A percentile compares a stretch with the other conserved stretches of the same genome.
Conservation (phyloP, 768 basidiomycete species). For the Mycena leptocephala region DNA sequence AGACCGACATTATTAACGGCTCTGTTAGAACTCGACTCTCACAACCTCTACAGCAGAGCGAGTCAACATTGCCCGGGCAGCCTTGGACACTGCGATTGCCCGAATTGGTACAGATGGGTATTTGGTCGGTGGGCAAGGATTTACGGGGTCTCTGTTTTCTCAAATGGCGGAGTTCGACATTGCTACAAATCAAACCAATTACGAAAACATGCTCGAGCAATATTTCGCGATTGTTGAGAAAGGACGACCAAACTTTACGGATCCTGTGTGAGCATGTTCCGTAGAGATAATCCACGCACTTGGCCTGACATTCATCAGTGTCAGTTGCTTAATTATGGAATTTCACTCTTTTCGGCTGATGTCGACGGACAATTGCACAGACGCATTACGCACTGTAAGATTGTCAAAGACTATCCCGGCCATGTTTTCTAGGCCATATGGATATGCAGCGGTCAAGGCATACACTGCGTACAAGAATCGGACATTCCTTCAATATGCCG, state of each 20-base stretch:
- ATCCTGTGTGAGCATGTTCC: background rate
- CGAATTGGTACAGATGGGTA: background rate
- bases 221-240: background rate
- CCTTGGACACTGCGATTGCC: background rate
- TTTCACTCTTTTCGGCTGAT: no score
- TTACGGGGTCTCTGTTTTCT: background rate
- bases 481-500: background rate
- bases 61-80: background rate
- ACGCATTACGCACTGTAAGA: background rate
- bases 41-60: background rate
- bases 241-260: background rate
- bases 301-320: background rate
- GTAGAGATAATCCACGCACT: background rate
- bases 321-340: background rate
- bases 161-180: constrained; percentile 4
- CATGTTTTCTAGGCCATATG: background rate
- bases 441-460: background rate
- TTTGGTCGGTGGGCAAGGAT: background rate
- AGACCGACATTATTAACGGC: background rate
- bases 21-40: background rate
- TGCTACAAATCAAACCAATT: background rate
- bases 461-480: constrained; percentile 5
- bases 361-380: background rate
- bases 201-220: background rate
- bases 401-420: background rate